phyloP scores from a whole-genome alignment of 768 basidiomycete species.

The Paxillus involutus region DNA sequence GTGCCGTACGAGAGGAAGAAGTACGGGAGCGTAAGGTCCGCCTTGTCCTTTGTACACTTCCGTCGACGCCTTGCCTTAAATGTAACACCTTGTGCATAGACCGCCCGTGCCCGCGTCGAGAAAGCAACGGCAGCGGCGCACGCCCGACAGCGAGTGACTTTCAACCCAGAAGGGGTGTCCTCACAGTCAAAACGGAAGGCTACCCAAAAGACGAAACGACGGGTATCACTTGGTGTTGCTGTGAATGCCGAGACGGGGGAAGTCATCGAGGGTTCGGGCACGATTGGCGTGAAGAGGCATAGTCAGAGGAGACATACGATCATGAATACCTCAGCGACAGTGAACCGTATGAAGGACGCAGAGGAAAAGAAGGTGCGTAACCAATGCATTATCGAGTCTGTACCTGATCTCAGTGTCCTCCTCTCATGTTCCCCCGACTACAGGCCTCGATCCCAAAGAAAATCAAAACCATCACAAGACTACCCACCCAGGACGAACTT shows the following conservation, averaged over 20 bases:
- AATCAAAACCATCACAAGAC: constrained; percentile 47
- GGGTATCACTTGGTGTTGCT: constrained; percentile 53
- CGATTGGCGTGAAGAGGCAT: constrained; percentile 38
- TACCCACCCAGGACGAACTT: constrained; percentile 78
- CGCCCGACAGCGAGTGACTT: constrained; percentile 63
- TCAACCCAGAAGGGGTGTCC: constrained; percentile 52
- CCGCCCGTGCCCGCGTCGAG: constrained; percentile 55
- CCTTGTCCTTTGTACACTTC: neutral
- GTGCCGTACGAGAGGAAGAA: constrained; percentile 60
- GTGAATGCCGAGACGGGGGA: constrained; percentile 65
- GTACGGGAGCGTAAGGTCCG: constrained; percentile 35
- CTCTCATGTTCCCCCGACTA: neutral
- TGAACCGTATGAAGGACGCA: constrained; percentile 60
- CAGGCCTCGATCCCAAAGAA: constrained; percentile 66
- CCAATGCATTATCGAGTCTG: neutral
- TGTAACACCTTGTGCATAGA: constrained; percentile 34
- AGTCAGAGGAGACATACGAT: constrained; percentile 70
- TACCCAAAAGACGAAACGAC: constrained; percentile 36
- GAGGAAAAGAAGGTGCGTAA: constrained; percentile 57
- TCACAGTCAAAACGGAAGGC: constrained; percentile 28
- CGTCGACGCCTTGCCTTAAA: neutral
- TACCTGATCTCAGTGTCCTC: neutral
- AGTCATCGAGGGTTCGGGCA: constrained; percentile 38
- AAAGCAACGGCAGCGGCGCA: constrained; percentile 67
- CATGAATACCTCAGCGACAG: constrained; percentile 69